Percentiles rank a stretch among this genome's conserved stretches.
Evolutionary conservation across 768 basidiomycete species (phyloP).

Genomic region (Leccinum rimulosum): DNA sequence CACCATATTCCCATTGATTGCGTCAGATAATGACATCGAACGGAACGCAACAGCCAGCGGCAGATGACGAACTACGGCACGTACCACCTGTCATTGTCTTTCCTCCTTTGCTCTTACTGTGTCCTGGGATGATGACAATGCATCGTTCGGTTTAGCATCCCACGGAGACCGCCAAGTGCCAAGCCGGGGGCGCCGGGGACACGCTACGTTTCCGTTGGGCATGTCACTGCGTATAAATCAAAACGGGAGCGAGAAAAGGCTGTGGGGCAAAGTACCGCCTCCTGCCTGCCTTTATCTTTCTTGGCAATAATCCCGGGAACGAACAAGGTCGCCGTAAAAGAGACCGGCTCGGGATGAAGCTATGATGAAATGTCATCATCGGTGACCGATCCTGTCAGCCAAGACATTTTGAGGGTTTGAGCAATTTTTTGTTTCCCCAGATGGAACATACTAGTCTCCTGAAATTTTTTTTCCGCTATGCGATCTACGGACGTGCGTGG

Average conservation of each 20-base stretch:
- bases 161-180: background rate
- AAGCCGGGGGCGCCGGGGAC: background rate
- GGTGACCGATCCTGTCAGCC: background rate
- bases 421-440: slow-evolving; percentile 59
- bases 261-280: background rate
- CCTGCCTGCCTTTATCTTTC: background rate
- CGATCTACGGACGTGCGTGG: slow-evolving; percentile 67
- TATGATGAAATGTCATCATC: background rate
- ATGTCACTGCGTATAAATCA: background rate
- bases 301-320: background rate
- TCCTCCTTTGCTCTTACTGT: background rate
- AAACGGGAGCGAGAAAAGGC: background rate
- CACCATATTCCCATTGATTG: background rate
- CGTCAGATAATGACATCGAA: background rate
- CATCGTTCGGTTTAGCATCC: background rate
- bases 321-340: background rate
- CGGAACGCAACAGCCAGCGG: background rate
- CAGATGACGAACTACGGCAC: background rate
- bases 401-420: background rate
- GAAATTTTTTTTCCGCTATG: background rate
- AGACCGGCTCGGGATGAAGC: background rate
- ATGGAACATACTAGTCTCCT: slow-evolving; percentile 57
- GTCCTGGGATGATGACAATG: background rate
- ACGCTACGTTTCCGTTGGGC: background rate
- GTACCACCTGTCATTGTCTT: background rate